Conservation (phyloP, 108 stramenopile species). For the Cyclostephanos invisitatus region DNA sequence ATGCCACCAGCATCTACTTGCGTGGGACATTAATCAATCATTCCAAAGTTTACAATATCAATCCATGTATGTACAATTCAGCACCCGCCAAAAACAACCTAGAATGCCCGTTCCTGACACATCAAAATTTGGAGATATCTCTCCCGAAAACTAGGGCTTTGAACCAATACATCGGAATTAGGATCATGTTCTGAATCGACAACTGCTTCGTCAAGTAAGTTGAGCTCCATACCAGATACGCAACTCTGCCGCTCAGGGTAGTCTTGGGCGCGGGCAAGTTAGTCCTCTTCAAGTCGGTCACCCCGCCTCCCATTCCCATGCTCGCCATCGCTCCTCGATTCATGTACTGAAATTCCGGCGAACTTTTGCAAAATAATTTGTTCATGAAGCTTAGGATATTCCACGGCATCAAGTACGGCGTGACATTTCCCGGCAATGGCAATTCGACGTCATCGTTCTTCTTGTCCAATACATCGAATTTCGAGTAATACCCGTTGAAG, state of each 20-base stretch:
- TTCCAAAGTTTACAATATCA: background rate
- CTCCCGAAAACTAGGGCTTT: conserved; percentile 92
- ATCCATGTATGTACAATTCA: background rate
- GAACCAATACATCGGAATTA: conserved; percentile 98
- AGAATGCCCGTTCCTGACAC: background rate
- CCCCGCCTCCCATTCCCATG: conserved; percentile 54
- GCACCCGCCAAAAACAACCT: background rate
- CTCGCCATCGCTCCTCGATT: conserved; percentile 51
- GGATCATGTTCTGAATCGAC: conserved; percentile 66
- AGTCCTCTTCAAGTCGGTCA: conserved; percentile 47
- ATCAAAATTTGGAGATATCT: conserved; percentile 68
- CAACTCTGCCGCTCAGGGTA: conserved; percentile 55
- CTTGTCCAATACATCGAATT: conserved; percentile 39
- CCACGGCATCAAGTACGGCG: conserved; percentile 55
- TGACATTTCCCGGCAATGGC: conserved; percentile 56
- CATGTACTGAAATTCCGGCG: conserved; percentile 58
- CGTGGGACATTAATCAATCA: background rate
- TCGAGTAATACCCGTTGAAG: conserved; percentile 56
- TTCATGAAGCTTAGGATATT: conserved; percentile 45
- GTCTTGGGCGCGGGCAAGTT: conserved; percentile 39
- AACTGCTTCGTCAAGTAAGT: conserved; percentile 68
- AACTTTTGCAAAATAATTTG: conserved; percentile 37
- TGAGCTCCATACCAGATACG: conserved; percentile 74
- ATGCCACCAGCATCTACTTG: too few species aligned
- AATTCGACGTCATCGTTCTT: conserved; percentile 33